phyloP scores from a whole-genome alignment of 1,139 yeast genomes.

The Nakaseomyces kungkrabaensis region DNA sequence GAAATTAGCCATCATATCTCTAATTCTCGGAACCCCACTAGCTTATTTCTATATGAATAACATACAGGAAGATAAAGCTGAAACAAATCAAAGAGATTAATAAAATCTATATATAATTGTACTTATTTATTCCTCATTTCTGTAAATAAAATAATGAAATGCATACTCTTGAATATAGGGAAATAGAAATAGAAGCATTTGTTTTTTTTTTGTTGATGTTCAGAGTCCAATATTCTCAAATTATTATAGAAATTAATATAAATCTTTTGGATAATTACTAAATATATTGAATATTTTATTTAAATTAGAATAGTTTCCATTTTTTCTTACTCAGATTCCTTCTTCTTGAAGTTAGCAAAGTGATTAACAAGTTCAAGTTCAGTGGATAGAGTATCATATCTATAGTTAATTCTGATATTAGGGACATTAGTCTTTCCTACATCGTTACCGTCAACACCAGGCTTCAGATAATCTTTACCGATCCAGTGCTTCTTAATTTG shows the following conservation, averaged over 20 bases:
- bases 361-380: conserved; percentile 65
- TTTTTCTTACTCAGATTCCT: neutral
- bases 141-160: neutral
- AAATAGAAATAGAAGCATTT: neutral
- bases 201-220: too few species aligned
- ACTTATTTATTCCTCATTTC: neutral
- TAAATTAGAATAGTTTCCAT: neutral
- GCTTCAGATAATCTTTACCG: conserved; percentile 54
- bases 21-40: neutral
- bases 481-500: conserved; percentile 84
- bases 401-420: conserved; percentile 67
- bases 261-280: neutral
- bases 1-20: neutral
- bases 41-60: neutral
- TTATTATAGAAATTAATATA: too few species aligned
- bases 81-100: neutral
- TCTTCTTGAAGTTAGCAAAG: conserved; percentile 33
- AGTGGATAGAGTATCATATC: conserved; percentile 70
- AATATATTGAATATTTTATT: neutral
- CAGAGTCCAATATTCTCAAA: too few species aligned
- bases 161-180: neutral
- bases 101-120: neutral
- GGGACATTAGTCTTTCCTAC: conserved; percentile 95
- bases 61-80: neutral
- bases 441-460: conserved; percentile 72